Conservation (phyloP, 768 basidiomycete genomes). For the Peribolospora baueri region DNA sequence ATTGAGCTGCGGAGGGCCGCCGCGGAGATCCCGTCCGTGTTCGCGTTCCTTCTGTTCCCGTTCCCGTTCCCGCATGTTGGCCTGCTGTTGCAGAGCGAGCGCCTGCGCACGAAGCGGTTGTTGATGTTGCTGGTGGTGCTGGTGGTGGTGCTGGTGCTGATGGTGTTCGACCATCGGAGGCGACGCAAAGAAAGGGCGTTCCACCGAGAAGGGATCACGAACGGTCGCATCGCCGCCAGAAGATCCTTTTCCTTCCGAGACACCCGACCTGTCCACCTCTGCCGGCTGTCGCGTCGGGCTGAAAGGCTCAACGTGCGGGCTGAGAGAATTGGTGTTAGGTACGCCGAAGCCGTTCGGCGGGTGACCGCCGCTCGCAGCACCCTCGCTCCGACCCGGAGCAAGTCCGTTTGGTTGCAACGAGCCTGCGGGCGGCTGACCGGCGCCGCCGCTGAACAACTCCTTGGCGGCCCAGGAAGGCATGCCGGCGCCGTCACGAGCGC, state of each 20-base stretch:
- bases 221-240: not conserved
- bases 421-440: too few species aligned
- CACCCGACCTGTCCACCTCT: not conserved
- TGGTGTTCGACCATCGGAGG: not conserved
- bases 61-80: not conserved
- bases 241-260: not conserved
- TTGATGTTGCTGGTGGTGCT: not conserved
- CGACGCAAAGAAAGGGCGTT: too few species aligned
- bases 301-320: slow-evolving; percentile 14
- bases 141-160: not conserved
- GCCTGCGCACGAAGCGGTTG: not conserved
- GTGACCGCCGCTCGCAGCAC: not conserved
- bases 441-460: too few species aligned
- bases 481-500: too few species aligned
- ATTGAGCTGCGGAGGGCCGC: not conserved
- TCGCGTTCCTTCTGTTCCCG: not conserved
- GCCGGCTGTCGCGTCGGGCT: slow-evolving; percentile 4
- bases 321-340: slow-evolving; percentile 8
- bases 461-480: too few species aligned
- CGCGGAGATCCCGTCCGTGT: not conserved
- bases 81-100: not conserved
- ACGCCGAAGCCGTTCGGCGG: not conserved
- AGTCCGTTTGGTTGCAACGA: too few species aligned
- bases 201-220: not conserved
- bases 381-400: not conserved